Conservation (phyloP, 2,329 filamentous ascomycete genomes). For the Xylaria sp. region DNA sequence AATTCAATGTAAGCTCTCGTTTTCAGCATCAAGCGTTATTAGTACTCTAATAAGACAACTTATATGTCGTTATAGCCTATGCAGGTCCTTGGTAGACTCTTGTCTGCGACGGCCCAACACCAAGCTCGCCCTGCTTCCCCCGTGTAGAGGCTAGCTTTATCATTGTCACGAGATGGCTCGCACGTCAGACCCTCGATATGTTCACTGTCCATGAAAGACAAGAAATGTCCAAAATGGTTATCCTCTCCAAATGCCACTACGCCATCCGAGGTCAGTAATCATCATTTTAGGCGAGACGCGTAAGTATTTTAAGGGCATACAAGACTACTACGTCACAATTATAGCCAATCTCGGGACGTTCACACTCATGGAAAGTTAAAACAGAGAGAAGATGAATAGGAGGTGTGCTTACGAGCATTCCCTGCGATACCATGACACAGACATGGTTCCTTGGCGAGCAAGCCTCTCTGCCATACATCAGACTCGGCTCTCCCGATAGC, state of each 20-base stretch:
- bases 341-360: not conserved
- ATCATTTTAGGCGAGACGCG: not conserved
- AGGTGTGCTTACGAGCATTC: slow-evolving; percentile 59
- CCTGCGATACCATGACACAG: slow-evolving; percentile 74
- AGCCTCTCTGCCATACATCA: slow-evolving; percentile 66
- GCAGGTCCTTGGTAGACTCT: slow-evolving; percentile 32
- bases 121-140: slow-evolving; percentile 48
- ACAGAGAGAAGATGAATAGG: not conserved
- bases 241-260: slow-evolving; percentile 50
- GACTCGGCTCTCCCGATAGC: slow-evolving; percentile 63
- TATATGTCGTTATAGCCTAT: slow-evolving; percentile 49
- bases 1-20: not conserved
- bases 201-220: slow-evolving; percentile 42
- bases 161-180: slow-evolving; percentile 21
- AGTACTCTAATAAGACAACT: slow-evolving; percentile 3
- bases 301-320: not conserved
- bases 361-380: not conserved
- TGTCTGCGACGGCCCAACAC: slow-evolving; percentile 46
- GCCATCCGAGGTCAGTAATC: not conserved
- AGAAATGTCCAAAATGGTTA: slow-evolving; percentile 41
- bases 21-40: no score
- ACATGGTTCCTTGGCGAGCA: slow-evolving; percentile 72
- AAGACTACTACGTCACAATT: not conserved
- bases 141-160: slow-evolving; percentile 43
- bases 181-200: slow-evolving; percentile 32